These are phyloP conservation scores for Phylloporus sp. DNA, from an alignment of 768 basidiomycete genomes.

Conservation along the genomic window DNA sequence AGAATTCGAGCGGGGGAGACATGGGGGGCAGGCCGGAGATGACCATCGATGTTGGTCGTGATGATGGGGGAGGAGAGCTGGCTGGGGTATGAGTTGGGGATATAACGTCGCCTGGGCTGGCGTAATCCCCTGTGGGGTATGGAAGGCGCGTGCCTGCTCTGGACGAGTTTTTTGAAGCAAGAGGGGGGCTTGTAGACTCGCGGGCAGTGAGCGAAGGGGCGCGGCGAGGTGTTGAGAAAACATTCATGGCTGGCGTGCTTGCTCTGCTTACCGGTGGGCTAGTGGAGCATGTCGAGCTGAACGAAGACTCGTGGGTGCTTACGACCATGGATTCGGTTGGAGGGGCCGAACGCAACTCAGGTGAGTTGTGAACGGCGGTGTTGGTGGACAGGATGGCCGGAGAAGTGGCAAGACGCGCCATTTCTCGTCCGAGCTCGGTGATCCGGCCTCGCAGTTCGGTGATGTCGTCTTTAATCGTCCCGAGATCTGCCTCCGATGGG, in stretches of 20 bases:
- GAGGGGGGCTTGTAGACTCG: conserved; percentile 62
- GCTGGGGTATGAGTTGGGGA: conserved; percentile 35
- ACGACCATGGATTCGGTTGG: conserved; percentile 45
- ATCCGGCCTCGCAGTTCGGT: conserved; percentile 71
- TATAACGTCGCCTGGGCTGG: conserved; percentile 52
- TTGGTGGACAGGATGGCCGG: conserved; percentile 42
- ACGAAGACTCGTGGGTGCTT: conserved; percentile 24
- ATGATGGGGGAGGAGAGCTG: conserved; percentile 40
- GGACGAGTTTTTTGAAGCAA: conserved; percentile 32
- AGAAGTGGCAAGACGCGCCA: conserved; percentile 65
- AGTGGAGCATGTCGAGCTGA: conserved; percentile 14
- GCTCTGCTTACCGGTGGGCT: conserved; percentile 14
- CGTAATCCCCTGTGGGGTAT: conserved; percentile 81
- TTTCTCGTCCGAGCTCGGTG: conserved; percentile 69
- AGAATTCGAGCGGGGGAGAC: conserved; percentile 21
- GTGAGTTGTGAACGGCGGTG: conserved; percentile 40
- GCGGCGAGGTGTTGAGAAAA: conserved; percentile 28
- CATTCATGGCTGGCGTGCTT: conserved; percentile 10
- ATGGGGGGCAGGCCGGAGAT: conserved; percentile 43
- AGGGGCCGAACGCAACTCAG: conserved; percentile 41
- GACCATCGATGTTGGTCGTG: conserved; percentile 39
- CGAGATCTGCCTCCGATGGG: conserved; percentile 36
- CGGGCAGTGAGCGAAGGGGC: conserved; percentile 40
- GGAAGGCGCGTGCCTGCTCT: conserved; percentile 50
- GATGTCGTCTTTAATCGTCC: conserved; percentile 60